phyloP scores from a whole-genome alignment of 768 basidiomycete species.

The Macrolepiota fuliginosa region DNA sequence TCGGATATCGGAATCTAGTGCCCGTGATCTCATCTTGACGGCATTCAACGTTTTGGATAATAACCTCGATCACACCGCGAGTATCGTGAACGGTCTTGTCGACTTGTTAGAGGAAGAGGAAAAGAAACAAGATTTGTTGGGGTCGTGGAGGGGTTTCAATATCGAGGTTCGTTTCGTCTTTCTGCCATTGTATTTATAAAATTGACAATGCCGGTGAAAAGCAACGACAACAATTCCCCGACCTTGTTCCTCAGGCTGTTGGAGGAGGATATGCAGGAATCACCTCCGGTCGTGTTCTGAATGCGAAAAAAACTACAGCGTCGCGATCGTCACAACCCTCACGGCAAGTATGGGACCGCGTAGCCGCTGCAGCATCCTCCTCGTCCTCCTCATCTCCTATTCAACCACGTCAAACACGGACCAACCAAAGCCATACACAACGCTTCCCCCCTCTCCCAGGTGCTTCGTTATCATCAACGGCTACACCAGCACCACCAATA shows the following conservation, averaged over 20 bases:
- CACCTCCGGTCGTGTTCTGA: slow-evolving; percentile 78
- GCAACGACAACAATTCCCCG: slow-evolving; percentile 87
- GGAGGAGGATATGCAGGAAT: slow-evolving; percentile 78
- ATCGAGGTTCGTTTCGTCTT: slow-evolving; percentile 56
- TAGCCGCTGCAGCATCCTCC: slow-evolving; percentile 71
- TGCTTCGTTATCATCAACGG: slow-evolving; percentile 14
- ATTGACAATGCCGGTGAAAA: slow-evolving; percentile 24
- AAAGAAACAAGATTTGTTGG: slow-evolving; percentile 72
- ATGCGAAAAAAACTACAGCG: slow-evolving; percentile 74
- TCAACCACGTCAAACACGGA: slow-evolving; percentile 3
- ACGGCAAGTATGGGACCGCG: slow-evolving; percentile 80
- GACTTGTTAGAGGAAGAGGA: slow-evolving; percentile 83
- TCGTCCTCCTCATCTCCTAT: slow-evolving; percentile 23
- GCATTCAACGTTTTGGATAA: slow-evolving; percentile 66
- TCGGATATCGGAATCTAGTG: slow-evolving; percentile 69
- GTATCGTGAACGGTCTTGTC: slow-evolving; percentile 69
- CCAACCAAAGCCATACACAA: slow-evolving; percentile 23
- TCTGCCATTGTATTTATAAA: not conserved
- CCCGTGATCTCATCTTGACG: slow-evolving; percentile 83
- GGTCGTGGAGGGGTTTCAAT: slow-evolving; percentile 82
- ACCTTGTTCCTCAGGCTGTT: slow-evolving; percentile 55
- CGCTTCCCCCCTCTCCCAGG: slow-evolving; percentile 34
- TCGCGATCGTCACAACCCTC: slow-evolving; percentile 53
- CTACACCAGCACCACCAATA: slow-evolving; percentile 17
- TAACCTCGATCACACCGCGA: slow-evolving; percentile 67